Conservation (phyloP, 2,329 filamentous ascomycete genomes). For the Bipolaris oryzae region DNA sequence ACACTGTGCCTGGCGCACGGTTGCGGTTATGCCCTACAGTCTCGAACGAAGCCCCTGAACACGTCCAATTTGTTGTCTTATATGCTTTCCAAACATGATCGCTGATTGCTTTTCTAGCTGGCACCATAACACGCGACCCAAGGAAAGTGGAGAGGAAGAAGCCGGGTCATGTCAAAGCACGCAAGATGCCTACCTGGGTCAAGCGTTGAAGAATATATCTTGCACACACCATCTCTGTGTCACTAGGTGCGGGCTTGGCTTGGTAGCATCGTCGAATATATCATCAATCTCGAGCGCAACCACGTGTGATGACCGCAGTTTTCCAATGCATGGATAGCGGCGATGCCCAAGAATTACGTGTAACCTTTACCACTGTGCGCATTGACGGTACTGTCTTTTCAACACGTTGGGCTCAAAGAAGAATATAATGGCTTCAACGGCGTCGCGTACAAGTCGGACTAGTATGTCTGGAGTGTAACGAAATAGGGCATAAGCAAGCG, state of each 20-base stretch:
- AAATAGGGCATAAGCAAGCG: not conserved
- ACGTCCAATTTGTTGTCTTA: conserved; percentile 11
- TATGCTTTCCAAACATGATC: conserved; percentile 21
- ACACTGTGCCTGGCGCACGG: conserved; percentile 5
- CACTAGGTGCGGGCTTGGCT: conserved; percentile 8
- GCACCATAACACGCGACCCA: conserved; percentile 87
- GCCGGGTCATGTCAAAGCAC: conserved; percentile 91
- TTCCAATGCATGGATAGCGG: not conserved
- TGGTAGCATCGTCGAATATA: conserved; percentile 25
- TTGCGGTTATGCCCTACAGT: conserved; percentile 9
- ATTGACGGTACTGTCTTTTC: not conserved
- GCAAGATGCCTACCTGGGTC: conserved; percentile 98
- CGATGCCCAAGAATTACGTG: not conserved
- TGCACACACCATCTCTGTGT: conserved; percentile 37
- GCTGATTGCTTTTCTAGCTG: conserved; percentile 68
- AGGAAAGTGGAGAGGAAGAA: conserved; percentile 98
- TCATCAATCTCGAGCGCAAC: not conserved
- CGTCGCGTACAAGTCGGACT: not conserved
- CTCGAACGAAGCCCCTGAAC: conserved; percentile 12
- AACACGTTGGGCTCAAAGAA: not conserved
- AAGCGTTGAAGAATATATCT: conserved; percentile 64
- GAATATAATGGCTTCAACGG: not conserved
- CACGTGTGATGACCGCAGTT: not conserved
- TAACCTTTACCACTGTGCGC: not conserved
- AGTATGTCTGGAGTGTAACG: not conserved